Base-by-base conservation (phyloP, 345 rosid genomes). In the Eucalyptus camaldulensis region DNA sequence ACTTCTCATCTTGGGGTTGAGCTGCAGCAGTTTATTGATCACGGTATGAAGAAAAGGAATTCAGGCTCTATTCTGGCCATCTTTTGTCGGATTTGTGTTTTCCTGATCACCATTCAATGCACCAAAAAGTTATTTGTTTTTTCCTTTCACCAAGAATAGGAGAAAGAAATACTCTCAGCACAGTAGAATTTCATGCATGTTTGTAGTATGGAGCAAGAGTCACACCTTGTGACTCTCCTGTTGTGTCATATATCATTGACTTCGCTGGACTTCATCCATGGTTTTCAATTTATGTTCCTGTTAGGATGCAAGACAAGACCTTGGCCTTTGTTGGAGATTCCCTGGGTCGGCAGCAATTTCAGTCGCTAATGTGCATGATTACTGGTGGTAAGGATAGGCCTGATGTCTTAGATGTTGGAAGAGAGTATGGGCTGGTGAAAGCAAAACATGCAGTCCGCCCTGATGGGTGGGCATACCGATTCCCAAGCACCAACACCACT, bases 321-420 rank as follows among this genome's bases (percentile, higher is more conserved):
- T 90, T 95, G 50, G 95, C 96, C 45, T 92, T 95, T 87, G 85
- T 94, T 15, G 95, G 96, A 90, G 96, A 95, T 86, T 94, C 95
- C 80, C 90, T 93, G 89, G 95, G 96, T 44, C 90, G 96, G 88
- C 94, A 94, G 89, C 95, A 94, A 72, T 95, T 95, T 87, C 95
- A 95, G 90, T 95, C 96, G 50, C 31, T 95, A 89, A 94, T 95
- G 96, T 95, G 95, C 89, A 94, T 94, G 95, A 89, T 91, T 58
- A 90, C 95, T 2, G 95, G 94, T 43, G 95, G 96, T 19, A 86
- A 90, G 86, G 90, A 92, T 87, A 90, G 89, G 91, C 85, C 89
- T 5, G 94, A 94, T 69, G 93, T 95, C 43, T 89, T 90, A 90
- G 93, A 95, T 69, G 95, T 95, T 47, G 95, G 95, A 31, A 67